These are phyloP conservation scores for Starmerella vitae DNA, from an alignment of 805 yeast genomes.

Conservation along the genomic window DNA sequence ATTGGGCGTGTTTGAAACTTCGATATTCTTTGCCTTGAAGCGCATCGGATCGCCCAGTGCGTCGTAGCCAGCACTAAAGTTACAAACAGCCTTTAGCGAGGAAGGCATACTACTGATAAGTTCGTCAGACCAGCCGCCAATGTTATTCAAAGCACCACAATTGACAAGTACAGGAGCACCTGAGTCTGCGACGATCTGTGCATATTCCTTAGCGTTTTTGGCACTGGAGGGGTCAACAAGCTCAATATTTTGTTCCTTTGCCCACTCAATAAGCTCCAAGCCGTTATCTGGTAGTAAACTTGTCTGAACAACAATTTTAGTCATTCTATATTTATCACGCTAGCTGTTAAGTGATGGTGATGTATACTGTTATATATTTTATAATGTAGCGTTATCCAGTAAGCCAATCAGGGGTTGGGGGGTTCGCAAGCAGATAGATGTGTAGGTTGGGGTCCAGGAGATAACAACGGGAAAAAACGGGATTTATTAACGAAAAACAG, in stretches of 20 bases:
- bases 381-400: no score
- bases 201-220: slow-evolving; percentile 32
- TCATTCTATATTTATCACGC: no score
- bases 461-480: no score
- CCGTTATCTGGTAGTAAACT: slow-evolving; percentile 7
- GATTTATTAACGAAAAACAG: no score
- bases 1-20: slow-evolving; percentile 40
- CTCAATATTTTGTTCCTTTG: slow-evolving; percentile 31
- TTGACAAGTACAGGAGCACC: slow-evolving; percentile 32
- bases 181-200: slow-evolving; percentile 28
- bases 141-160: slow-evolving; percentile 30
- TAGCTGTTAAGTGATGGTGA: no score
- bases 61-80: slow-evolving; percentile 50
- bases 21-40: slow-evolving; percentile 32
- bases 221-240: slow-evolving; percentile 32
- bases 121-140: slow-evolving; percentile 37
- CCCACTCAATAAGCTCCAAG: slow-evolving; percentile 29
- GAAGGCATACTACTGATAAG: slow-evolving; percentile 30
- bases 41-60: slow-evolving; percentile 34
- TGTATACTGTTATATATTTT: no score
- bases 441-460: no score
- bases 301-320: slow-evolving; percentile 1
- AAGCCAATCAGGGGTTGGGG: no score
- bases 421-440: no score
- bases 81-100: slow-evolving; percentile 33